Conservation (phyloP, 2,329 filamentous ascomycete species). For the Microsporum canis region DNA sequence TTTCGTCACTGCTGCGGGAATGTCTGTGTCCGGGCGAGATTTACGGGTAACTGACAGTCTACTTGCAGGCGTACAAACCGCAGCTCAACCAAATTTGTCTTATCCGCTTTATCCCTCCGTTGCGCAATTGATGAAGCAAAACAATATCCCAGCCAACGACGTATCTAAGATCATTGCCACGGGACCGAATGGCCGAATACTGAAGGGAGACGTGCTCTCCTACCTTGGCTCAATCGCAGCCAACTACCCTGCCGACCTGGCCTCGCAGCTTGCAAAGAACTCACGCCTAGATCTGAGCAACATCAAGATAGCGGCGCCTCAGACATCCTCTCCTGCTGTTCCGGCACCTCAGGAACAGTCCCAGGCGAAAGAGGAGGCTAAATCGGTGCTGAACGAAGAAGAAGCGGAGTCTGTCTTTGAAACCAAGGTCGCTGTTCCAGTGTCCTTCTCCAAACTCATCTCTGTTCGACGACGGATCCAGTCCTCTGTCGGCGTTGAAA, state of each 20-base stretch:
- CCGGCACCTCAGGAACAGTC: constrained; percentile 20
- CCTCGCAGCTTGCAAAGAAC: constrained; percentile 60
- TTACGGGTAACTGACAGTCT: neutral
- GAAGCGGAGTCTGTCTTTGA: constrained; percentile 18
- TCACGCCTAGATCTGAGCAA: constrained; percentile 86
- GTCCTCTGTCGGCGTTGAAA: constrained; percentile 61
- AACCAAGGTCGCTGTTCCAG: constrained; percentile 54
- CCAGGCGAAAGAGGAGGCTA: constrained; percentile 16
- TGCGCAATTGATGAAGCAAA: constrained; percentile 64
- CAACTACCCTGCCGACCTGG: constrained; percentile 59
- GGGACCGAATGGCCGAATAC: constrained; percentile 73
- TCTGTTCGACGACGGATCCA: constrained; percentile 73
- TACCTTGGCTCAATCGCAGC: constrained; percentile 69
- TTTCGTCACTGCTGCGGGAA: too few relatives aligned
- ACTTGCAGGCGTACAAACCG: neutral
- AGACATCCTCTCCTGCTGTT: constrained; percentile 22
- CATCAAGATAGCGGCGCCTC: constrained; percentile 62
- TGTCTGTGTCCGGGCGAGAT: neutral
- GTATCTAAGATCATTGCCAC: constrained; percentile 73
- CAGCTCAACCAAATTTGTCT: constrained; percentile 27
- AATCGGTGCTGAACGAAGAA: constrained; percentile 21
- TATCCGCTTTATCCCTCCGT: constrained; percentile 62
- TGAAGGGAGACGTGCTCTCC: constrained; percentile 92
- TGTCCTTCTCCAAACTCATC: constrained; percentile 68
- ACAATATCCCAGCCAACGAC: constrained; percentile 64